Conservation (phyloP, 2,329 filamentous ascomycete genomes). For the Beauveria medogensis region DNA sequence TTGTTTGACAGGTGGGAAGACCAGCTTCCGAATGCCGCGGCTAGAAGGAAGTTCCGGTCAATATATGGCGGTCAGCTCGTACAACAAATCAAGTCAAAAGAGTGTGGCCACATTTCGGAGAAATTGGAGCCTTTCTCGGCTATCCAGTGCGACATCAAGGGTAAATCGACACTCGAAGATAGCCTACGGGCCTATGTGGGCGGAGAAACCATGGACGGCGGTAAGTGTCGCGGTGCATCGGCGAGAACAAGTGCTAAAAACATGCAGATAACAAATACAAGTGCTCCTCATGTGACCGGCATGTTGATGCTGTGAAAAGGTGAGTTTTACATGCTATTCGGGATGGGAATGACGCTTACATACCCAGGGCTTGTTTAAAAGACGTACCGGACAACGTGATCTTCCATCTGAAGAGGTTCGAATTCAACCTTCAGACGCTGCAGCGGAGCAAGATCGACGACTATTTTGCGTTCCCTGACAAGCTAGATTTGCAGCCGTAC, state of each 20-base stretch:
- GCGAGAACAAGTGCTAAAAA: constrained; percentile 16
- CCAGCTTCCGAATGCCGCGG: constrained; percentile 60
- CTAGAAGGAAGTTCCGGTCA: constrained; percentile 64
- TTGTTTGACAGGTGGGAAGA: constrained; percentile 87
- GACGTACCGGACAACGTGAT: constrained; percentile 90
- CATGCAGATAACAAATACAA: constrained; percentile 87
- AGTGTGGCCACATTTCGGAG: constrained; percentile 90
- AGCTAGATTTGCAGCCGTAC: constrained; percentile 82
- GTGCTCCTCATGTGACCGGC: constrained; percentile 78
- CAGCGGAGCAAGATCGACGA: constrained; percentile 92
- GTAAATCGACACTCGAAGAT: constrained; percentile 73
- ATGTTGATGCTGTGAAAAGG: constrained; percentile 90
- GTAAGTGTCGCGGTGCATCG: constrained; percentile 30
- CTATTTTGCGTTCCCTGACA: constrained; percentile 76
- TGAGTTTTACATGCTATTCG: constrained; percentile 21
- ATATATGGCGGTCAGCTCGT: constrained; percentile 91
- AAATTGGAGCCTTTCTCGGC: constrained; percentile 84
- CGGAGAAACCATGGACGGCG: constrained; percentile 91
- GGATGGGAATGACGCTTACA: constrained; percentile 15
- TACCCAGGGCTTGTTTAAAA: constrained; percentile 72
- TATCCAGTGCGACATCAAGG: constrained; percentile 93
- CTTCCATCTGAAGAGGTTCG: constrained; percentile 85
- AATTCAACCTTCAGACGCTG: constrained; percentile 70
- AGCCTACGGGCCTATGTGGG: constrained; percentile 93
- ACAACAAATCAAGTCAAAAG: constrained; percentile 90